Base-by-base conservation (phyloP, 106 monocot species). In the Platanthera guangdongensis region DNA sequence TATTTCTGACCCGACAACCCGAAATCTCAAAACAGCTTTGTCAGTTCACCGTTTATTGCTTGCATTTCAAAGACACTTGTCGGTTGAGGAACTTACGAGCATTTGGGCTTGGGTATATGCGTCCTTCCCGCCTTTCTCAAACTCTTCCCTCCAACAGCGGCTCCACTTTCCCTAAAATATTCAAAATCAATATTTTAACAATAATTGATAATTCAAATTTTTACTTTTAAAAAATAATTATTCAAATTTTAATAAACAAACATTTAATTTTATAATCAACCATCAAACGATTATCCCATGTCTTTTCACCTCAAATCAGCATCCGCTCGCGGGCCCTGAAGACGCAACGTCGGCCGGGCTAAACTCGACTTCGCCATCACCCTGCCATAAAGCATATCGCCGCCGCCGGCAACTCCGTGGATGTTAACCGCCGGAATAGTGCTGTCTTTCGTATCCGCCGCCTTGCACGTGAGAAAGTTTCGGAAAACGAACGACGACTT, bases 381-480 rank as follows among this genome's bases (percentile, higher is more conserved):
- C 9, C 70, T 15, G 16, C 70, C 16, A 25, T 70, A 48, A 46
- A 15, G 47, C 14, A 62, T 15, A 19, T 6, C 60, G 10, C 70
- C 70, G 14, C 47, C 70, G 3, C 45, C 22, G 45, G 2, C 13
- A 48, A 45, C 45, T 9, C 53, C 9, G 53, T 53, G 53, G 53
- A 2, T 3, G 53, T 3, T 9, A 10, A 53, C 53, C 16, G 46
- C 12, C 16, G 47, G 28, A 15, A 47, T 5, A 0, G 47, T n/a
- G 70, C 47, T 47, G 15, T 82, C 84, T 18, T 52, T 28, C 13
- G 80, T 68, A 7, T 82, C 84, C n/a, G 54, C 54, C 3, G 22
- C 67, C 7, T 78, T 32, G 68, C 89, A 90, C 16, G 51, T 57
- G 72, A 90, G 81, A 16, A 90, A 52, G 47, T 68, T 90, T 21